These are phyloP conservation scores for Tolypocladium album DNA, from an alignment of 2,329 filamentous ascomycete species.

Conservation along the genomic window DNA sequence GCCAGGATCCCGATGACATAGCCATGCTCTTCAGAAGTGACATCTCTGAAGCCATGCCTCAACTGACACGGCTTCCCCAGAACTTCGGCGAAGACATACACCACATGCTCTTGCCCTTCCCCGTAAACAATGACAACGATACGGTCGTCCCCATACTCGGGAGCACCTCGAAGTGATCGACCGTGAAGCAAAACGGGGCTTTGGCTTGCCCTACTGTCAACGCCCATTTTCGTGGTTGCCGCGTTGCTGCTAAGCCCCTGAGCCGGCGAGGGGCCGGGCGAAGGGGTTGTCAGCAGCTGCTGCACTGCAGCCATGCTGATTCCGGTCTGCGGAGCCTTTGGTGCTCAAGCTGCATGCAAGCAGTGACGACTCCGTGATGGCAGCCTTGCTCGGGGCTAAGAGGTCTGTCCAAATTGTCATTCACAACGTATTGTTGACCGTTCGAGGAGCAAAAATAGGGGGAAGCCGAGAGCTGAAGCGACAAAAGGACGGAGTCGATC, in stretches of 20 bases:
- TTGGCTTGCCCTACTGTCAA: constrained; percentile 23
- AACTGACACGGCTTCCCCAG: constrained; percentile 62
- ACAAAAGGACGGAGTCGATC: background rate
- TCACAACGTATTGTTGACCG: background rate
- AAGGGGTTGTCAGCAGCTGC: constrained; percentile 22
- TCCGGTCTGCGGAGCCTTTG: background rate
- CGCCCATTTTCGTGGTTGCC: constrained; percentile 15
- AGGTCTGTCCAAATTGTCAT: background rate
- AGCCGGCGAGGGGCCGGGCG: constrained; percentile 14
- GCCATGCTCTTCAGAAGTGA: constrained; percentile 44
- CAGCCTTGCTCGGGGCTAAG: background rate
- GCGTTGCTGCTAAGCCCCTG: constrained; percentile 12
- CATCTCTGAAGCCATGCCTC: constrained; percentile 41
- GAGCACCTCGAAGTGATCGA: constrained; percentile 32
- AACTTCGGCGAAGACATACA: constrained; percentile 67
- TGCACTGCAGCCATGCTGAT: constrained; percentile 26
- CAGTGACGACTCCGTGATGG: constrained; percentile 1
- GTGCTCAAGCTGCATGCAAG: background rate
- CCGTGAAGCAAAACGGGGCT: constrained; percentile 23
- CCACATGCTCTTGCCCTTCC: constrained; percentile 60
- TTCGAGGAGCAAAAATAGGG: background rate
- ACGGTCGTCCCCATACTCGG: constrained; percentile 43
- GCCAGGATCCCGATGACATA: constrained; percentile 58
- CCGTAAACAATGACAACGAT: constrained; percentile 60
- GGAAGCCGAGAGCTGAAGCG: background rate